Percentiles rank a stretch among this genome's conserved stretches.
phyloP scores from a whole-genome alignment of 306 rosid species.

The Cicer chorassanicum region DNA sequence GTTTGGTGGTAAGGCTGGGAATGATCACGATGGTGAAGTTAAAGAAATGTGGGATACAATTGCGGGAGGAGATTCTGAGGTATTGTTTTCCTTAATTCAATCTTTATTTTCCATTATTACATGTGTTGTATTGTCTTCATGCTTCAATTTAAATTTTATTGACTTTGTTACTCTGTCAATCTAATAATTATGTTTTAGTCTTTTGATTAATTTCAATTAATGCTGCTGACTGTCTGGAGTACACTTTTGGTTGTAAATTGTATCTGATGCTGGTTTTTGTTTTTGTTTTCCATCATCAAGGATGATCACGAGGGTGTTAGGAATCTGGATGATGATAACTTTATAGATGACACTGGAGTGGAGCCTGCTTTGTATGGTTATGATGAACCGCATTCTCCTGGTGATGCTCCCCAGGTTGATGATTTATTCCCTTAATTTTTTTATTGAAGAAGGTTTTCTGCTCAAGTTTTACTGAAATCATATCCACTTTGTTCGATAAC shows the following conservation, averaged over 20 bases:
- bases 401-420: slow-evolving; percentile 77
- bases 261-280: slow-evolving; percentile 26
- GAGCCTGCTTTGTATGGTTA: slow-evolving; percentile 80
- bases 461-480: background rate
- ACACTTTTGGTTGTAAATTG: slow-evolving; percentile 36
- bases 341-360: slow-evolving; percentile 92
- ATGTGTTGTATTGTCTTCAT: background rate
- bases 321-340: slow-evolving; percentile 88
- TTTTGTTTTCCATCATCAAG: slow-evolving; percentile 52
- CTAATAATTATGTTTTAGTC: background rate
- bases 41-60: slow-evolving; percentile 97
- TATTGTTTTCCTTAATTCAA: slow-evolving; percentile 29
- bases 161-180: background rate
- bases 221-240: background rate
- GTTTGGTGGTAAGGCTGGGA: slow-evolving; percentile 66
- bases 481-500: background rate
- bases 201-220: background rate
- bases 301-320: slow-evolving; percentile 84
- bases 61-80: slow-evolving; percentile 93
- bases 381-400: slow-evolving; percentile 73
- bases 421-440: background rate
- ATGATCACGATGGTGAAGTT: slow-evolving; percentile 91
- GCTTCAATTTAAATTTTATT: background rate
- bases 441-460: background rate
- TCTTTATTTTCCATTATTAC: background rate